These are phyloP conservation scores for Fusarium concolor DNA, from an alignment of 2,329 filamentous ascomycete genomes.

Conservation along the genomic window DNA sequence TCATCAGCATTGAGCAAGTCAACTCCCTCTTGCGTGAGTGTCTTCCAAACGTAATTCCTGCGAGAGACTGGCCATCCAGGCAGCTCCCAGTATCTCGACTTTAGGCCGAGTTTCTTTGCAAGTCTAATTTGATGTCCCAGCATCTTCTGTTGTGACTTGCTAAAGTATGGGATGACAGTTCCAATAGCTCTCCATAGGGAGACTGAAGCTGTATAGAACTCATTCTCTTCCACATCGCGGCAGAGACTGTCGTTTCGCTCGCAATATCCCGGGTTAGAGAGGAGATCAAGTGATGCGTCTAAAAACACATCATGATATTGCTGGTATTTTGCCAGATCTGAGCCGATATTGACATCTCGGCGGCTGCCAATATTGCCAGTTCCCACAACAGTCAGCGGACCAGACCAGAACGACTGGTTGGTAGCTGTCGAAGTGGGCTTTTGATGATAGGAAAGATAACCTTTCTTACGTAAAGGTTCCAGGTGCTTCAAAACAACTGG, in stretches of 20 bases:
- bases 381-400: slow-evolving; percentile 74
- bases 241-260: slow-evolving; percentile 17
- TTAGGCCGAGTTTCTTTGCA: slow-evolving; percentile 64
- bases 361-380: slow-evolving; percentile 63
- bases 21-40: slow-evolving; percentile 64
- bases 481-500: slow-evolving; percentile 53
- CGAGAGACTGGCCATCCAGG: slow-evolving; percentile 68
- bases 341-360: slow-evolving; percentile 37
- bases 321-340: slow-evolving; percentile 18
- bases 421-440: slow-evolving; percentile 53
- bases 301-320: slow-evolving; percentile 69
- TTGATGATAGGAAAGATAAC: slow-evolving; percentile 66
- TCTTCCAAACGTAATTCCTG: slow-evolving; percentile 68
- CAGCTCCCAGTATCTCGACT: slow-evolving; percentile 69
- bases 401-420: slow-evolving; percentile 49
- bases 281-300: slow-evolving; percentile 69
- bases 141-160: slow-evolving; percentile 53
- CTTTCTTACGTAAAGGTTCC: slow-evolving; percentile 66
- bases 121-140: slow-evolving; percentile 58
- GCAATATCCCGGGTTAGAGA: slow-evolving; percentile 35
- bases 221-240: slow-evolving; percentile 49
- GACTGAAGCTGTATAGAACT: slow-evolving; percentile 74
- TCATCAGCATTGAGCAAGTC: slow-evolving; percentile 73
- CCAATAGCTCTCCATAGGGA: slow-evolving; percentile 67
- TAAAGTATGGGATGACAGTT: slow-evolving; percentile 53